Evolutionary conservation across 768 basidiomycete species (phyloP).

Genomic region (Lactarius hengduanensis): DNA sequence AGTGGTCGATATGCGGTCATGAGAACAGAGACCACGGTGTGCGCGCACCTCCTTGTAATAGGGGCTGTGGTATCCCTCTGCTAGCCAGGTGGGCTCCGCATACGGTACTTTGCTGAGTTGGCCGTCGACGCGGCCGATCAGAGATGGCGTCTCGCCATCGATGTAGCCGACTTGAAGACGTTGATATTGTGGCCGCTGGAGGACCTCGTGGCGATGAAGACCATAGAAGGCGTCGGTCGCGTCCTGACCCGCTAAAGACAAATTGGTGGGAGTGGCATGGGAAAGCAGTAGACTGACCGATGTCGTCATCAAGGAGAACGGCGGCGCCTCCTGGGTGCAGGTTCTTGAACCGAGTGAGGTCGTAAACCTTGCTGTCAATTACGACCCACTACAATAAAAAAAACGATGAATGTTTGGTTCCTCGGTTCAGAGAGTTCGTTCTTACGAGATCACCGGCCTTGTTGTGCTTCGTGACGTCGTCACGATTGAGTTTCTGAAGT

Average conservation of each 20-base stretch:
- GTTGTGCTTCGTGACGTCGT: slow-evolving; percentile 83
- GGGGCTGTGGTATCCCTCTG: slow-evolving; percentile 65
- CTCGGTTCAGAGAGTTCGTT: neutral
- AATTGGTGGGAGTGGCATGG: neutral
- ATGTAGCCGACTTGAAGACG: slow-evolving; percentile 76
- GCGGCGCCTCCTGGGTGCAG: slow-evolving; percentile 83
- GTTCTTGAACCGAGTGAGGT: slow-evolving; percentile 73
- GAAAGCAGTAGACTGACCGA: slow-evolving; percentile 47
- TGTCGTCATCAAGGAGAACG: slow-evolving; percentile 73
- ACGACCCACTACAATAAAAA: slow-evolving; percentile 63
- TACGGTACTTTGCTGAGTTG: slow-evolving; percentile 77
- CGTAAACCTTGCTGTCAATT: slow-evolving; percentile 81
- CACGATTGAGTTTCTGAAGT: slow-evolving; percentile 52
- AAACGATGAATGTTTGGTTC: neutral
- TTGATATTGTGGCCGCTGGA: slow-evolving; percentile 69
- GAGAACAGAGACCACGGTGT: neutral
- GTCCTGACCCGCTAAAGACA: slow-evolving; percentile 69
- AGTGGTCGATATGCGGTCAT: neutral
- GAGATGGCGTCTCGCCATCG: slow-evolving; percentile 55
- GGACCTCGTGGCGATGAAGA: slow-evolving; percentile 83
- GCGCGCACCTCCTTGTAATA: slow-evolving; percentile 68
- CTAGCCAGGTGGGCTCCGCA: slow-evolving; percentile 84
- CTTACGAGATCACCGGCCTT: slow-evolving; percentile 71
- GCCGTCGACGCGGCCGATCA: slow-evolving; percentile 52
- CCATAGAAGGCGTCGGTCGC: slow-evolving; percentile 87